Base-by-base conservation (phyloP, 78 protist genomes). In the Cavenderia fasciculata region DNA sequence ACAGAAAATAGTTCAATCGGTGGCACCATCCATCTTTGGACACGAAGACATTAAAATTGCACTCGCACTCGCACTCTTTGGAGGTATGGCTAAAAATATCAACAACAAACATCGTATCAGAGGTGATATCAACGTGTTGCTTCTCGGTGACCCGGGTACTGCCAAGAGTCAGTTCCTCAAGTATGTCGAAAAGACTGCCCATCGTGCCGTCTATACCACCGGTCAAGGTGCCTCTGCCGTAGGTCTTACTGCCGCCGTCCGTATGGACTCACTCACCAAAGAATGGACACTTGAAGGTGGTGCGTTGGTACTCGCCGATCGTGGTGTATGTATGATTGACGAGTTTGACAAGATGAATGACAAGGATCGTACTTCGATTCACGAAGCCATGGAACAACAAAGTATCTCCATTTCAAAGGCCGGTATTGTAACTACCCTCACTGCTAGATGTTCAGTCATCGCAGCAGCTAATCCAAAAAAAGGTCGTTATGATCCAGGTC, bases 331-430 rank as follows among this genome's bases (percentile, higher is more conserved):
- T 74, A 59, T 98, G 65, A 99, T 99, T 49, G 99, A 99, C 63
- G 99, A 99, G 95, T 98, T 99, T 49, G 99, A 99, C 94, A 99
- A 99, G 96, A 99, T 98, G 99, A 92, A 78, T 84, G 99, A 97
- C 89, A 77, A 95, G 52, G 98, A 97, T 79, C 87, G 99, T 44
- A 99, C 99, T 2, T 88, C 97, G 29, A 98, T 99, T 71, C 99
- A 99, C 94, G 99, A 99, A 86, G 99, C 99, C 23, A 98, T 99
- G 99, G 99, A 99, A 88, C 99, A 99, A 95, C 99, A 99, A 88
- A 89, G 96, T 46, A 98, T 99, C 43, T 96, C 99, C 31, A 94
- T 99, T 70, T 94, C 99, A 33, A 98, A 98, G 92, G 99, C 99
- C 5, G 99, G 99, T 65, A 99, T 99, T 40, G 99, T 98, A 12